Conservation (phyloP, 75 land plant species). For the Pseudotsuga menziesii region DNA sequence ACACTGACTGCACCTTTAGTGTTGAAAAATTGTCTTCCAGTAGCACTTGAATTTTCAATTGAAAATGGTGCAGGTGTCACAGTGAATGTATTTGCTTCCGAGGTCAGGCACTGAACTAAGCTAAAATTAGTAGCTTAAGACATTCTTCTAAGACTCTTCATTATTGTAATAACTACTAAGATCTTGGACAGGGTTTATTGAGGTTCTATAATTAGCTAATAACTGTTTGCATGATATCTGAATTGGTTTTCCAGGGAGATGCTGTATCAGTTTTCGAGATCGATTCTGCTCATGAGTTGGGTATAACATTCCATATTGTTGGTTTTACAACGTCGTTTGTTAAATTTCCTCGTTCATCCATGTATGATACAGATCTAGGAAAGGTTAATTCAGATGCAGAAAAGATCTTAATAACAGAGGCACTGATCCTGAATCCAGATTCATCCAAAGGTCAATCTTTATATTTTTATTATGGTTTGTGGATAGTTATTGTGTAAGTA, state of each 20-base stretch:
- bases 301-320: constrained; percentile 32
- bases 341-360: constrained; percentile 60
- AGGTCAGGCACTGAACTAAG: constrained; percentile 30
- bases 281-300: constrained; percentile 81
- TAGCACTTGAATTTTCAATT: constrained; percentile 42
- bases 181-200: not conserved
- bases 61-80: constrained; percentile 65
- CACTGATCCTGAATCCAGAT: constrained; percentile 48
- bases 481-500: not conserved
- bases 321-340: constrained; percentile 37
- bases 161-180: not conserved
- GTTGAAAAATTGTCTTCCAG: constrained; percentile 81
- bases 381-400: constrained; percentile 38
- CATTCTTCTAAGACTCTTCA: not conserved
- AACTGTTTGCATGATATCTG: not conserved
- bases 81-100: constrained; percentile 25
- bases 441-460: constrained; percentile 24
- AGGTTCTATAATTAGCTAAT: not conserved
- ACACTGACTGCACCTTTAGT: constrained; percentile 68
- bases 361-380: constrained; percentile 26
- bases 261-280: constrained; percentile 59
- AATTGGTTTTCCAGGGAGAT: constrained; percentile 34
- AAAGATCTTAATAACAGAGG: constrained; percentile 38
- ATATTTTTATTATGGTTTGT: not conserved
- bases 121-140: not conserved